These are phyloP conservation scores for Athelia sp. DNA, from an alignment of 1,284 basidiomycete genomes.

Conservation along the genomic window DNA sequence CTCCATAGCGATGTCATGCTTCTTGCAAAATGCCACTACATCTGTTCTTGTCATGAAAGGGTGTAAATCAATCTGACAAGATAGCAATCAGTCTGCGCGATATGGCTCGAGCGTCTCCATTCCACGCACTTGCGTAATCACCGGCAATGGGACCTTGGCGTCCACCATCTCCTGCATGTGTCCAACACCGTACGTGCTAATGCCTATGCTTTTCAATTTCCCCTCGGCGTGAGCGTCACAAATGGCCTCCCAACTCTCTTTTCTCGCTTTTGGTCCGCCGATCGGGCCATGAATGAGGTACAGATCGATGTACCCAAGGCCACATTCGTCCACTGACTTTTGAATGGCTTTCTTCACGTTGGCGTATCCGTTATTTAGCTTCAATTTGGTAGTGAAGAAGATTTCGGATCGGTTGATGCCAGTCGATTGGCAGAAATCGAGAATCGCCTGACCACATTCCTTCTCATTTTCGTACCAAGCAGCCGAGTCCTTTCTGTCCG, in stretches of 20 bases:
- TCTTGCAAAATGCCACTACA: conserved; percentile 57
- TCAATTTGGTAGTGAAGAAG: conserved; percentile 70
- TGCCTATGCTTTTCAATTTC: conserved; percentile 58
- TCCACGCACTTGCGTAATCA: conserved; percentile 58
- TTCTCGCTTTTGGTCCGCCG: conserved; percentile 43
- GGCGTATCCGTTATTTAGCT: conserved; percentile 50
- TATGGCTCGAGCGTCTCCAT: background rate
- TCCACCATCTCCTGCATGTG: conserved; percentile 62
- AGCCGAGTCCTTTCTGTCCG: conserved; percentile 42
- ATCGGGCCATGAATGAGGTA: conserved; percentile 68
- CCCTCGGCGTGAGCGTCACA: conserved; percentile 58
- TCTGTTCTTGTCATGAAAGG: conserved; percentile 69
- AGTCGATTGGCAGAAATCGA: conserved; percentile 44
- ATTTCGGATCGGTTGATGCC: conserved; percentile 48
- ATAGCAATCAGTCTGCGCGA: background rate
- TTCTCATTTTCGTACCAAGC: conserved; percentile 70
- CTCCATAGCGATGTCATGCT: conserved; percentile 60
- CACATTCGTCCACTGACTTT: conserved; percentile 47
- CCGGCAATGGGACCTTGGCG: conserved; percentile 46
- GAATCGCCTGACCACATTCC: conserved; percentile 56
- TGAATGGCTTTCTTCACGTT: conserved; percentile 45
- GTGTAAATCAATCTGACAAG: conserved; percentile 53
- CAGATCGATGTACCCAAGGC: conserved; percentile 59
- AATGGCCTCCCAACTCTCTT: conserved; percentile 53
- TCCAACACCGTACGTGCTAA: conserved; percentile 65